These are phyloP conservation scores for Didymella pomorum DNA, from an alignment of 2,329 filamentous ascomycete species.

Conservation along the genomic window DNA sequence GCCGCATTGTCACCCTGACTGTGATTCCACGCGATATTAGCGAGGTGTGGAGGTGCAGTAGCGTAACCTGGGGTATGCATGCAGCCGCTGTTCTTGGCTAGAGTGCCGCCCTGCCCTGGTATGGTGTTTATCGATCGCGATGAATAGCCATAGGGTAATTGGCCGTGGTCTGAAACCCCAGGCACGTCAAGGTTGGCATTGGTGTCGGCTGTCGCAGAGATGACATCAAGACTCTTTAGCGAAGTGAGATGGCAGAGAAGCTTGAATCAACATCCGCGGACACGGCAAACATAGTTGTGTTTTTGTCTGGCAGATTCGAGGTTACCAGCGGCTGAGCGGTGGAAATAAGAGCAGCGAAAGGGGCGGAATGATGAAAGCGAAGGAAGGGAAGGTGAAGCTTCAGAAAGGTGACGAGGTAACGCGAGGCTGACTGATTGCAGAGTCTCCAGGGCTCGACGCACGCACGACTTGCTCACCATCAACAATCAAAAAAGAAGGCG, in stretches of 20 bases:
- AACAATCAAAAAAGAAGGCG: too few species aligned
- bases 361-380: neutral
- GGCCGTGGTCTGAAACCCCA: neutral
- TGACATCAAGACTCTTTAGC: slow-evolving; percentile 20
- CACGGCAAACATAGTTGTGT: neutral
- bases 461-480: too few species aligned
- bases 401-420: neutral
- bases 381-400: too few species aligned
- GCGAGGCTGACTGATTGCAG: neutral
- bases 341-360: neutral
- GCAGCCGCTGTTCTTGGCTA: neutral
- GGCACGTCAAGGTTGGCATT: neutral
- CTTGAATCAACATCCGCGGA: neutral
- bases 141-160: neutral
- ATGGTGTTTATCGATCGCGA: slow-evolving; percentile 2
- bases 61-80: slow-evolving; percentile 6
- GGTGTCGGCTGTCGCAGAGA: neutral
- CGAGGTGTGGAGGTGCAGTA: slow-evolving; percentile 1
- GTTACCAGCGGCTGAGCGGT: neutral
- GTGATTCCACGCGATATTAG: slow-evolving; percentile 7
- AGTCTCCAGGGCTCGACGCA: neutral
- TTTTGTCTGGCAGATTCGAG: neutral
- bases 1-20: slow-evolving; percentile 8
- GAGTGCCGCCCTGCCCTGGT: neutral
- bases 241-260: slow-evolving; percentile 1